Conservation (phyloP, 2,329 filamentous ascomycete species). For the Dendryphion nanum region DNA sequence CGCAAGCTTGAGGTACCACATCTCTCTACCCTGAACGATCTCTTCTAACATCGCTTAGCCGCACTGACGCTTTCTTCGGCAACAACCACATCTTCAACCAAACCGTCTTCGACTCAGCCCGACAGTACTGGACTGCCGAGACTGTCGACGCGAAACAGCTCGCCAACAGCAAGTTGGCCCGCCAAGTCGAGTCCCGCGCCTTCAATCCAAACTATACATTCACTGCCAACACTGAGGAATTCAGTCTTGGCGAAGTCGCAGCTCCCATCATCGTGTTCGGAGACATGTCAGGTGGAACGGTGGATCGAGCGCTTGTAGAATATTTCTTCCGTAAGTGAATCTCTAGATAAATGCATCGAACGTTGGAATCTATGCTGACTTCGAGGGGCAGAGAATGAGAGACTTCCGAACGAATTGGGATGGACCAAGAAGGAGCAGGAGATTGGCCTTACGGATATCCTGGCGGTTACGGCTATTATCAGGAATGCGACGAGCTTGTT, state of each 20-base stretch:
- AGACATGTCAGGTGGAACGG: constrained; percentile 38
- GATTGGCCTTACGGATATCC: constrained; percentile 11
- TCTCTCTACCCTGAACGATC: background rate
- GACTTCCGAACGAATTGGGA: constrained; percentile 42
- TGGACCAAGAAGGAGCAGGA: constrained; percentile 26
- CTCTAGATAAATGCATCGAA: background rate
- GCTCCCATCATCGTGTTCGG: constrained; percentile 52
- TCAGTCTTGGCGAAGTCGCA: constrained; percentile 50
- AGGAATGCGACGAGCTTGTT: constrained; percentile 9
- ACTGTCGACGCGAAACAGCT: constrained; percentile 18
- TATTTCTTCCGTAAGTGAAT: constrained; percentile 46
- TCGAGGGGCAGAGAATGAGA: constrained; percentile 40
- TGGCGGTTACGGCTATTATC: constrained; percentile 4
- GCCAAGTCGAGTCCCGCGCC: constrained; percentile 46
- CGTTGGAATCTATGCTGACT: no score
- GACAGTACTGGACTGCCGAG: constrained; percentile 47
- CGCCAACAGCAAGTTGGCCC: constrained; percentile 48
- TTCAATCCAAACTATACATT: constrained; percentile 52
- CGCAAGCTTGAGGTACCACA: constrained; percentile 36
- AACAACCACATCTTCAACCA: constrained; percentile 55
- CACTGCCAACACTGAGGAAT: constrained; percentile 41
- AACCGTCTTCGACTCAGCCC: constrained; percentile 49
- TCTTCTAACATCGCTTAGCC: constrained; percentile 33
- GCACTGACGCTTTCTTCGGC: constrained; percentile 51
- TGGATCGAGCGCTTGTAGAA: constrained; percentile 40